Conservation (phyloP, 2,329 filamentous ascomycete genomes). For the Helotiales sp. region DNA sequence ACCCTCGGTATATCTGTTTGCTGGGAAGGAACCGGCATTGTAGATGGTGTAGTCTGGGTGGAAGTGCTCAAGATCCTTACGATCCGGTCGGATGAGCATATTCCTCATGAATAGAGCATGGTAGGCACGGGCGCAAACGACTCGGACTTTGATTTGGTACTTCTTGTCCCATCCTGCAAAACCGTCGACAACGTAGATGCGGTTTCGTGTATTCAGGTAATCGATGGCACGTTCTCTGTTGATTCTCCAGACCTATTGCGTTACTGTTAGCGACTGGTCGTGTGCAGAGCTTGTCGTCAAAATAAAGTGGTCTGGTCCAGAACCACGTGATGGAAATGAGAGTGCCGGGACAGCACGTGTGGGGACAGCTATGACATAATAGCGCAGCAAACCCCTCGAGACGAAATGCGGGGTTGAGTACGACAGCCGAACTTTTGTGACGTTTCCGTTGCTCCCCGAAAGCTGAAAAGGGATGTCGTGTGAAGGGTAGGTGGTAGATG, state of each 20-base stretch:
- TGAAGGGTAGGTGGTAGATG: background rate
- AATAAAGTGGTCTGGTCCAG: conserved; percentile 10
- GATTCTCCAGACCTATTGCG: conserved; percentile 93
- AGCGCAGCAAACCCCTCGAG: conserved; percentile 26
- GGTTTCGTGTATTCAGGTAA: conserved; percentile 98
- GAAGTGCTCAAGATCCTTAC: conserved; percentile 94
- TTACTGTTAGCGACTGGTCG: conserved; percentile 24
- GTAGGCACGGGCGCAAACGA: conserved; percentile 98
- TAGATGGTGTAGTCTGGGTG: conserved; percentile 99
- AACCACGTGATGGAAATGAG: conserved; percentile 29
- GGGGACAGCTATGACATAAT: conserved; percentile 34
- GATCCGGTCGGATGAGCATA: conserved; percentile 95
- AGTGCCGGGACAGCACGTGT: conserved; percentile 22
- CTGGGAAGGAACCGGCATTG: conserved; percentile 98
- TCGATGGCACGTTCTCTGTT: conserved; percentile 98
- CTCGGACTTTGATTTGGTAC: conserved; percentile 95
- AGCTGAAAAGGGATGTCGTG: background rate
- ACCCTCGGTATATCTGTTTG: conserved; percentile 95
- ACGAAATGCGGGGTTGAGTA: conserved; percentile 34
- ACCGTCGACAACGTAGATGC: conserved; percentile 98
- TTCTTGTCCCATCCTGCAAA: conserved; percentile 98
- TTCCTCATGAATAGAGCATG: conserved; percentile 99
- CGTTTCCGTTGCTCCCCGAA: conserved; percentile 5
- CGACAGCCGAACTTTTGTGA: conserved; percentile 8
- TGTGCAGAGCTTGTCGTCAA: conserved; percentile 17